Percentiles rank a stretch among this genome's conserved stretches.
These are phyloP conservation scores for Lactarius indigo DNA, from an alignment of 768 basidiomycete species.

Conservation along the genomic window DNA sequence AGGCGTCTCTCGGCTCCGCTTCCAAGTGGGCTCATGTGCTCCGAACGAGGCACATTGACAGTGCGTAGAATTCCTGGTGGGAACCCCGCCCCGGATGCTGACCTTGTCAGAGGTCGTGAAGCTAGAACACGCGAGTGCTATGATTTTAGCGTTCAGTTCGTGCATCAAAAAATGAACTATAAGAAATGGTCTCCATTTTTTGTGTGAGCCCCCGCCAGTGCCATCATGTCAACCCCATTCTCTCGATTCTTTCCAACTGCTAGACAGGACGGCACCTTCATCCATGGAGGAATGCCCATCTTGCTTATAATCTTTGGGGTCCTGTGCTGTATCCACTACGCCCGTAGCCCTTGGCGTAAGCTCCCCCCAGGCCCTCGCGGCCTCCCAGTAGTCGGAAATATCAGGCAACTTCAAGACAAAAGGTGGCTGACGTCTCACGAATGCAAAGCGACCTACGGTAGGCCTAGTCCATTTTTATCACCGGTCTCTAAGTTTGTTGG, in stretches of 20 bases:
- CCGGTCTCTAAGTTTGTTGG: background rate
- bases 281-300: background rate
- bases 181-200: background rate
- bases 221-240: conserved; percentile 13
- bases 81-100: conserved; percentile 18
- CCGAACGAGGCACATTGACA: conserved; percentile 14
- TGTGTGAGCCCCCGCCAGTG: background rate
- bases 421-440: conserved; percentile 18
- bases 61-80: conserved; percentile 23
- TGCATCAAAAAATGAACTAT: conserved; percentile 13
- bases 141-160: conserved; percentile 11
- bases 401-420: conserved; percentile 19
- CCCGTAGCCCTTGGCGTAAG: conserved; percentile 23
- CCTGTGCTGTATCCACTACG: conserved; percentile 6
- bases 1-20: conserved; percentile 14
- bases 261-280: background rate
- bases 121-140: conserved; percentile 4
- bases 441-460: conserved; percentile 18
- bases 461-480: background rate
- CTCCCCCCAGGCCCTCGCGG: conserved; percentile 23
- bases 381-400: conserved; percentile 20
- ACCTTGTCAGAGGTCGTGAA: conserved; percentile 7
- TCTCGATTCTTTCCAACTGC: background rate
- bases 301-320: conserved; percentile 4
- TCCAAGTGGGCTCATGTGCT: conserved; percentile 12